These are phyloP conservation scores for Lachancea dasiensis DNA, from an alignment of 805 yeast species.

Conservation along the genomic window DNA sequence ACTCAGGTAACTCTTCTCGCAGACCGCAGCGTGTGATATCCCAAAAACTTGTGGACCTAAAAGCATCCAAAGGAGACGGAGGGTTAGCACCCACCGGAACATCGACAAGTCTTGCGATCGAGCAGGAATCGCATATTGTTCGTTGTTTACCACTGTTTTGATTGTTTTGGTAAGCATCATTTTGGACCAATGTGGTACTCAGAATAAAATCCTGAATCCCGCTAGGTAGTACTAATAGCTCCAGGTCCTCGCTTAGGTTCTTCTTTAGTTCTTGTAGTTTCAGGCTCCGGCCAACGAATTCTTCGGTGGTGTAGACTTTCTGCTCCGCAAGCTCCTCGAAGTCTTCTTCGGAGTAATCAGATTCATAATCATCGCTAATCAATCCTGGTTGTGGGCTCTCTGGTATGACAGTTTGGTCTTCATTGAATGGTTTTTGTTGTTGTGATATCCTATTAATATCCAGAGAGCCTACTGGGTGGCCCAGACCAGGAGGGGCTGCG, in stretches of 20 bases:
- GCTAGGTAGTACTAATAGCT: slow-evolving; percentile 25
- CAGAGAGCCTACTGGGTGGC: background rate
- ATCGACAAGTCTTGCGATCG: slow-evolving; percentile 21
- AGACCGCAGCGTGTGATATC: slow-evolving; percentile 25
- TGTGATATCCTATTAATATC: background rate
- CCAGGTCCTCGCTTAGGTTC: slow-evolving; percentile 16
- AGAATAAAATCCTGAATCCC: slow-evolving; percentile 33
- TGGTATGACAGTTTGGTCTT: background rate
- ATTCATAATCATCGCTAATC: slow-evolving; percentile 18
- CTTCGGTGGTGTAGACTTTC: slow-evolving; percentile 15
- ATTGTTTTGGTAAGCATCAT: slow-evolving; percentile 13
- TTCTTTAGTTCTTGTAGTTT: slow-evolving; percentile 13
- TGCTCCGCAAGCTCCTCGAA: slow-evolving; percentile 18
- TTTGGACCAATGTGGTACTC: slow-evolving; percentile 24
- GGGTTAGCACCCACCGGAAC: slow-evolving; percentile 29
- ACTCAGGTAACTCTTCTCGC: slow-evolving; percentile 11
- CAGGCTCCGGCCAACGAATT: slow-evolving; percentile 10
- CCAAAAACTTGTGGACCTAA: slow-evolving; percentile 33
- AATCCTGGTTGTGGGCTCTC: slow-evolving; percentile 4
- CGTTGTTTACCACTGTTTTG: slow-evolving; percentile 23
- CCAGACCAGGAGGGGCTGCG: background rate
- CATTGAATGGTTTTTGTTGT: background rate
- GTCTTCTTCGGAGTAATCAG: slow-evolving; percentile 24
- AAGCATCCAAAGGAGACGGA: slow-evolving; percentile 33
- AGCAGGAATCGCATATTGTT: slow-evolving; percentile 26